Conservation (phyloP, 169 alveolate genomes). For the Toxoplasma gondii region DNA sequence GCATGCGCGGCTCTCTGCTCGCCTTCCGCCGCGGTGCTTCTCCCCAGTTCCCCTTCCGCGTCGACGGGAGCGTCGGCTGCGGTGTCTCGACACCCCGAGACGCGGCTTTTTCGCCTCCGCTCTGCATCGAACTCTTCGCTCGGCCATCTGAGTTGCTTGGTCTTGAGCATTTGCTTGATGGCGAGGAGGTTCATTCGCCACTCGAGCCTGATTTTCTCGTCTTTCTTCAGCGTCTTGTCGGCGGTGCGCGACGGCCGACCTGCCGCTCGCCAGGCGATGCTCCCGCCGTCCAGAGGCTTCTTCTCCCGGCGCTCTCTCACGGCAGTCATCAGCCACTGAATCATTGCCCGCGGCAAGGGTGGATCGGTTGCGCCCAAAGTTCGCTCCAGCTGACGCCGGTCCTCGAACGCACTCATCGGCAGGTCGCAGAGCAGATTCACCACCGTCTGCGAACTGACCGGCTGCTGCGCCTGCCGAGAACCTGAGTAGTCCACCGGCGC, state of each 20-base stretch:
- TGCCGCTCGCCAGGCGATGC: background rate
- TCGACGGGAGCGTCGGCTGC: background rate
- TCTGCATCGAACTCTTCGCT: background rate
- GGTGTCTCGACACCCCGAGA: no score
- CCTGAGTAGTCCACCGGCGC: background rate
- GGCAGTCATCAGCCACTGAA: background rate
- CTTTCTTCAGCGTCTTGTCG: background rate
- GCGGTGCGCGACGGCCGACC: background rate
- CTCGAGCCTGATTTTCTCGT: background rate
- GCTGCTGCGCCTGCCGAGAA: background rate
- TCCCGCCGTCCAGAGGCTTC: background rate
- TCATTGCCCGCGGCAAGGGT: background rate
- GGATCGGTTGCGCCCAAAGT: background rate
- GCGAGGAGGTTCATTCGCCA: background rate
- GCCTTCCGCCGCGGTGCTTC: background rate
- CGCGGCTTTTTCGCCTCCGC: no score
- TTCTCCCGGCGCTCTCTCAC: background rate
- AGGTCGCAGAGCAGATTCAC: background rate
- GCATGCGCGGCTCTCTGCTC: background rate
- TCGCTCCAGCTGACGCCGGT: background rate
- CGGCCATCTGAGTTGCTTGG: background rate
- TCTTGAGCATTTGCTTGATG: background rate
- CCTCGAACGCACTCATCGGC: background rate
- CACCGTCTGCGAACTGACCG: background rate
- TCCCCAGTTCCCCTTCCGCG: no score